A percentile compares a stretch with the other conserved stretches of the same genome.
Conservation (phyloP, 2,329 filamentous ascomycete genomes). For the Mariannaea sp. region DNA sequence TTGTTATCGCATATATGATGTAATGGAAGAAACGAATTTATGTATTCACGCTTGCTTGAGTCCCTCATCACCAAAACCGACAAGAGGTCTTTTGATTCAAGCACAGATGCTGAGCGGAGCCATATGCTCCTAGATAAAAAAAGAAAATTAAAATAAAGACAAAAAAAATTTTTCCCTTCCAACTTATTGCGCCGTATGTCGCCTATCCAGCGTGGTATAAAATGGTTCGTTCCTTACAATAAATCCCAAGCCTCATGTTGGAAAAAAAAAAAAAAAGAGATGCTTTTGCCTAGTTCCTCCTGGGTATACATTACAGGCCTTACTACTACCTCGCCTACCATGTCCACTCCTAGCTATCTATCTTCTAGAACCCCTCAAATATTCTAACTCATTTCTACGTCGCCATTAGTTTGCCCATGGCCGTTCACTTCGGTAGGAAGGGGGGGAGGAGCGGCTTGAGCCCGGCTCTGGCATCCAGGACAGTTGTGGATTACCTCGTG, state of each 20-base stretch:
- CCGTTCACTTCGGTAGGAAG: slow-evolving; percentile 39
- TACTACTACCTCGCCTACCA: neutral
- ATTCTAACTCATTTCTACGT: slow-evolving; percentile 49
- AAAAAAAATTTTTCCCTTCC: slow-evolving; percentile 4
- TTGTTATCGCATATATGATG: slow-evolving; percentile 3
- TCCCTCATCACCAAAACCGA: no score
- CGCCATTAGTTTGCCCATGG: slow-evolving; percentile 43
- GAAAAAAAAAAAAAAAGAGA: no score
- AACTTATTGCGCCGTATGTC: slow-evolving; percentile 15
- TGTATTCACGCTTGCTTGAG: slow-evolving; percentile 12
- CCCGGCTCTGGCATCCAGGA: slow-evolving; percentile 76
- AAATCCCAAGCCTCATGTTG: slow-evolving; percentile 13
- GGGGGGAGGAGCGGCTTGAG: slow-evolving; percentile 16
- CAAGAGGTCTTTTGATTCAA: no score
- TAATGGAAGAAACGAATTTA: neutral
- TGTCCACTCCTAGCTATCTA: neutral
- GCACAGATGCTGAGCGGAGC: neutral
- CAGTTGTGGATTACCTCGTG: slow-evolving; percentile 97
- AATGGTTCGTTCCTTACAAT: slow-evolving; percentile 13
- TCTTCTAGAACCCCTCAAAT: slow-evolving; percentile 33
- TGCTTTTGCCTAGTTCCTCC: slow-evolving; percentile 20
- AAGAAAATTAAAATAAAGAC: slow-evolving; percentile 3
- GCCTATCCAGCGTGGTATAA: slow-evolving; percentile 14
- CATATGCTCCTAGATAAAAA: slow-evolving; percentile 9
- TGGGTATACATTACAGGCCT: slow-evolving; percentile 25